phyloP scores from a whole-genome alignment of 2,329 filamentous ascomycete genomes.

The Hymenoscyphus linearis region DNA sequence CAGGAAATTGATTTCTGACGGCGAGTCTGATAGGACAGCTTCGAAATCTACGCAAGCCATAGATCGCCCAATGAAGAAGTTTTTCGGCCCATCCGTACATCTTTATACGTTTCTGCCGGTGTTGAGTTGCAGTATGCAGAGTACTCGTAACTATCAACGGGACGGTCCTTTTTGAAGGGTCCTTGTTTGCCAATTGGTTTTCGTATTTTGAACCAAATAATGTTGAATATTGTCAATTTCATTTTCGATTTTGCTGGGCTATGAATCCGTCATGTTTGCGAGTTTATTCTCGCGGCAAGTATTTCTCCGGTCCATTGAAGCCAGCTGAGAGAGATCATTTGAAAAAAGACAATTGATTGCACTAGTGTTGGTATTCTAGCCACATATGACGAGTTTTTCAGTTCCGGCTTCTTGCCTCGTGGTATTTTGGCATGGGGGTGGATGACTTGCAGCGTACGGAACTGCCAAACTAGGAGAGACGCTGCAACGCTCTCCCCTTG shows the following conservation, averaged over 20 bases:
- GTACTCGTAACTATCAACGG: neutral
- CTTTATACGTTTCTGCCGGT: neutral
- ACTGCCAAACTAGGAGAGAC: neutral
- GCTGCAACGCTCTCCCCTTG: neutral
- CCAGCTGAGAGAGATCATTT: neutral
- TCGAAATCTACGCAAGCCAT: slow-evolving; percentile 19
- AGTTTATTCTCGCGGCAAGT: neutral
- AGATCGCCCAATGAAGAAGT: slow-evolving; percentile 3
- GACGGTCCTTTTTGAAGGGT: neutral
- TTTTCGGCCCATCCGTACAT: slow-evolving; percentile 17
- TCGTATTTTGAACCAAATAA: neutral
- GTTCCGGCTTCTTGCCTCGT: neutral
- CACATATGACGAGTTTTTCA: neutral
- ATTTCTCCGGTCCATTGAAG: neutral
- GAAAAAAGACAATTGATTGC: neutral
- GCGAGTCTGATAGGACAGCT: slow-evolving; percentile 4
- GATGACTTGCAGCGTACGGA: neutral
- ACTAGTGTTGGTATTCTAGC: neutral
- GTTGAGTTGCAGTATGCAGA: neutral
- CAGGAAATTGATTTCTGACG: neutral
- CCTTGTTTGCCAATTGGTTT: neutral
- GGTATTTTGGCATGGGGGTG: neutral
- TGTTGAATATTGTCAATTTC: neutral
- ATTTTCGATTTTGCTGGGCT: neutral
- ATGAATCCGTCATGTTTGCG: neutral